Base-by-base conservation (phyloP, 2,329 filamentous ascomycete species). In the Fonsecaea pedrosoi region DNA sequence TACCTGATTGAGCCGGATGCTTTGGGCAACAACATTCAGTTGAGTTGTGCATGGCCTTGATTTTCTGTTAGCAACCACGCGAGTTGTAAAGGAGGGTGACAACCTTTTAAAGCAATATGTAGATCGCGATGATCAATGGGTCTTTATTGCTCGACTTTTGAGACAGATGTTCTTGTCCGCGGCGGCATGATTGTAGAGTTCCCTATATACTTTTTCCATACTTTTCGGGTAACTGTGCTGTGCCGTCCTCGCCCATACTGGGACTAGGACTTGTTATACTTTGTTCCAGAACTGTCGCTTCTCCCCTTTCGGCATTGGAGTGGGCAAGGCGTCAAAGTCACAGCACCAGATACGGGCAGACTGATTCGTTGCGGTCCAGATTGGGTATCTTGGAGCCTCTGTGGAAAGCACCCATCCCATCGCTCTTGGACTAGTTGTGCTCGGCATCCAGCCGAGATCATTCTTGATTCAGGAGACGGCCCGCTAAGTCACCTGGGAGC, bases 401-500 rank as follows among this genome's bases (percentile, higher is more conserved):
- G 18, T 9, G 45, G 45, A 8, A 25, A 50, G 18, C 7, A 25
- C 12, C 45, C 25, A 10, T 50, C n/a, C 45, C 6, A 25, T 50
- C 12, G 45, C 21, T 50, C 45, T 25, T 25, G 18, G 25, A 50
- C 18, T 50, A 50, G 45, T 21, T 50, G 18, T 12, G 7, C 18
- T 50, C 18, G 45, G 45, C 45, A 10, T 50, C 45, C 25, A 50
- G 45, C 18, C 45, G 9, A 25, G 21, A 21, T 25, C 45, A 50
- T 25, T 21, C 18, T 50, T 50, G 45, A 4, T 50, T 25, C 45
- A 50, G 45, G 45, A 50, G 45, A 50, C 45, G 45, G 45, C 18
- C 25, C 18, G 45, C 21, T 25, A 21, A 21, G 18, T 50, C 45
- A 50, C 18, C 45, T 50, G 45, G 25, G 45, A 3, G 18, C 45